A percentile compares a stretch with the other conserved stretches of the same genome.
These are phyloP conservation scores for Microdochium paspali DNA, from an alignment of 2,329 filamentous ascomycete species.

Conservation along the genomic window DNA sequence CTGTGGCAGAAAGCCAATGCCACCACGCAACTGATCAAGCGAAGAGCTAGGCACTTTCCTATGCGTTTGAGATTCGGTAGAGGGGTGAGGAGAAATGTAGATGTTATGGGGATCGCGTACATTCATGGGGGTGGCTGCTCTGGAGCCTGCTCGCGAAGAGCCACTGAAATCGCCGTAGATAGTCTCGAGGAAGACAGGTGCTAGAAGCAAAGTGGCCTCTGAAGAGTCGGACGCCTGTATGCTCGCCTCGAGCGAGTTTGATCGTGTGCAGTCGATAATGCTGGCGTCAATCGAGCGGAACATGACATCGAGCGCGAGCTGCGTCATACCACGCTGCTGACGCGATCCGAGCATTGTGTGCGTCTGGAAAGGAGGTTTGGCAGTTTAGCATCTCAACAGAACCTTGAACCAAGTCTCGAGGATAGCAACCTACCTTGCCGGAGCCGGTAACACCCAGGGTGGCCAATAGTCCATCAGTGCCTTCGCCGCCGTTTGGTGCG, in stretches of 20 bases:
- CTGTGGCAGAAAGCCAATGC: too few relatives aligned
- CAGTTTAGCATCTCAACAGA: constrained; percentile 2
- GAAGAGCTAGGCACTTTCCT: not conserved
- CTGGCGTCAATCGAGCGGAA: constrained; percentile 72
- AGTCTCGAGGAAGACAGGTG: constrained; percentile 68
- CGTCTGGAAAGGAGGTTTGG: constrained; percentile 45
- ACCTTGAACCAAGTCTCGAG: not conserved
- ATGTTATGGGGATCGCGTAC: constrained; percentile 39
- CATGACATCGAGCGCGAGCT: constrained; percentile 82
- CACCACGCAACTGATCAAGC: too few relatives aligned
- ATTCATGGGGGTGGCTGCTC: constrained; percentile 61
- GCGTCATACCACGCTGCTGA: constrained; percentile 78
- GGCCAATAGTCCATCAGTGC: constrained; percentile 81
- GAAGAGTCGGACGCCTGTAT: constrained; percentile 69
- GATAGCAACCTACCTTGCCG: constrained; percentile 63
- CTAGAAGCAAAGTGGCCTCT: constrained; percentile 68
- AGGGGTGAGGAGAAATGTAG: constrained; percentile 32
- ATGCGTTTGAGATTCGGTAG: constrained; percentile 17
- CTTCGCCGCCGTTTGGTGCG: constrained; percentile 61
- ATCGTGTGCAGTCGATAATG: constrained; percentile 52
- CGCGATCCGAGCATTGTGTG: constrained; percentile 91
- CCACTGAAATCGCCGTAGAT: constrained; percentile 58
- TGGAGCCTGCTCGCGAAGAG: constrained; percentile 49
- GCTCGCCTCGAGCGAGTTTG: constrained; percentile 59
- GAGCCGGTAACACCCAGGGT: constrained; percentile 92